These are phyloP conservation scores for Penicillium brasilianum DNA, from an alignment of 2,329 filamentous ascomycete species.

Conservation along the genomic window DNA sequence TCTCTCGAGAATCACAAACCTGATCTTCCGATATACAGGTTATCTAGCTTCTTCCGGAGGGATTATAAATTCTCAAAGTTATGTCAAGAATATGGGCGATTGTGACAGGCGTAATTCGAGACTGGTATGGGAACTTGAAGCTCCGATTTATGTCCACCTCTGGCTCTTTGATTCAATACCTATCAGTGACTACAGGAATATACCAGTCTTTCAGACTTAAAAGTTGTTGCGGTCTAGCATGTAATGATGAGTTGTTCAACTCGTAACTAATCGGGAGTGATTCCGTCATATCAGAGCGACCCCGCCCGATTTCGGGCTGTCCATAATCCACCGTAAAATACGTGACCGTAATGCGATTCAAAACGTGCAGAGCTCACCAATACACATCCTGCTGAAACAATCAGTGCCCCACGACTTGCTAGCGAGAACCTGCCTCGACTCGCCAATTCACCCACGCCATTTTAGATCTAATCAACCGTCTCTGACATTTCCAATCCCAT, in stretches of 20 bases:
- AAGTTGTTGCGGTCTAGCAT: background rate
- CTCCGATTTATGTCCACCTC: too few species aligned
- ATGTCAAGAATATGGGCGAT: too few species aligned
- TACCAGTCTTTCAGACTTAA: too few species aligned
- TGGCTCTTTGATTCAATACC: too few species aligned
- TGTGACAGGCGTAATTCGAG: too few species aligned
- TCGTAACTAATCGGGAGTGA: too few species aligned
- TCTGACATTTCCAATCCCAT: background rate
- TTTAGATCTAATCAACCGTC: background rate
- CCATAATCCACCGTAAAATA: background rate
- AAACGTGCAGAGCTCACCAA: background rate
- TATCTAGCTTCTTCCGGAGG: too few species aligned
- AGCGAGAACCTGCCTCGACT: background rate
- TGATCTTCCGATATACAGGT: too few species aligned
- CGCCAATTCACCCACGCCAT: background rate
- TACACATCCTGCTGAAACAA: background rate
- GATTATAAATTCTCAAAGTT: too few species aligned
- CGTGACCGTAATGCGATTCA: background rate
- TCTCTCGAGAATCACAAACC: too few species aligned
- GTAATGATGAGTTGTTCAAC: background rate
- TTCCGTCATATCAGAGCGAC: background rate
- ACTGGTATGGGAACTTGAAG: too few species aligned
- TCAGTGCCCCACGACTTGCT: conserved; percentile 1
- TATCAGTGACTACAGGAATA: too few species aligned
- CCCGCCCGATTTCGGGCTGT: background rate